phyloP scores from a whole-genome alignment of 441 rosid species.

The Aquilaria agallochum region DNA sequence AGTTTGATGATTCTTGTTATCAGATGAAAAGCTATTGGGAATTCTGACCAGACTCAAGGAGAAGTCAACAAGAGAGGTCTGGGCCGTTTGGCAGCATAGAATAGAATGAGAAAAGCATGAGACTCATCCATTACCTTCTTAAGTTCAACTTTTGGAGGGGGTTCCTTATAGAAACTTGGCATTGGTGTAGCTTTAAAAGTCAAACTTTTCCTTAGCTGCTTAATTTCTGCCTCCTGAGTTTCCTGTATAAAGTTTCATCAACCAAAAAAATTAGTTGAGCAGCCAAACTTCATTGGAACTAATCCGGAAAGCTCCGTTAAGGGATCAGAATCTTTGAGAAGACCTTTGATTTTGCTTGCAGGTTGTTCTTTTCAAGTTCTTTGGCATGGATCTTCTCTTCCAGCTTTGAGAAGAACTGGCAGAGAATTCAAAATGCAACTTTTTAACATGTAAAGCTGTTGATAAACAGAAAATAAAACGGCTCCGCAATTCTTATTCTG shows the following conservation, averaged over 20 bases:
- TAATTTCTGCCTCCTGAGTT: constrained; percentile 68
- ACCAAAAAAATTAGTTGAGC: constrained; percentile 2
- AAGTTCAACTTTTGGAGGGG: constrained; percentile 64
- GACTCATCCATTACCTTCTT: constrained; percentile 49
- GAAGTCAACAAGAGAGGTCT: no score
- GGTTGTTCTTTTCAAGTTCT: constrained; percentile 53
- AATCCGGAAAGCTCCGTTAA: background rate
- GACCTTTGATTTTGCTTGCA: constrained; percentile 72
- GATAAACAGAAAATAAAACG: background rate
- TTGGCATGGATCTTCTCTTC: constrained; percentile 72
- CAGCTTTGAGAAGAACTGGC: constrained; percentile 59
- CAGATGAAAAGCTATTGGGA: no score
- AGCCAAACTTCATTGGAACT: background rate
- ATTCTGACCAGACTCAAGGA: no score
- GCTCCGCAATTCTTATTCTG: constrained; percentile 4
- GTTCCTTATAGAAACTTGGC: constrained; percentile 76
- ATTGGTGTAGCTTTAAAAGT: constrained; percentile 69
- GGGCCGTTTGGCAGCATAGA: background rate
- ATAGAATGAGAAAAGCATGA: constrained; percentile 5
- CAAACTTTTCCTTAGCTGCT: constrained; percentile 65
- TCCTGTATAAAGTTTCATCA: constrained; percentile 34
- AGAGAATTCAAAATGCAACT: constrained; percentile 7
- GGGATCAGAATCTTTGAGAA: background rate
- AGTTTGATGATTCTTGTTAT: no score
- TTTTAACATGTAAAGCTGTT: constrained; percentile 3